Percentiles rank a stretch among this genome's conserved stretches.
These are phyloP conservation scores for Geranium incanum DNA, from an alignment of 441 rosid genomes.

Conservation along the genomic window DNA sequence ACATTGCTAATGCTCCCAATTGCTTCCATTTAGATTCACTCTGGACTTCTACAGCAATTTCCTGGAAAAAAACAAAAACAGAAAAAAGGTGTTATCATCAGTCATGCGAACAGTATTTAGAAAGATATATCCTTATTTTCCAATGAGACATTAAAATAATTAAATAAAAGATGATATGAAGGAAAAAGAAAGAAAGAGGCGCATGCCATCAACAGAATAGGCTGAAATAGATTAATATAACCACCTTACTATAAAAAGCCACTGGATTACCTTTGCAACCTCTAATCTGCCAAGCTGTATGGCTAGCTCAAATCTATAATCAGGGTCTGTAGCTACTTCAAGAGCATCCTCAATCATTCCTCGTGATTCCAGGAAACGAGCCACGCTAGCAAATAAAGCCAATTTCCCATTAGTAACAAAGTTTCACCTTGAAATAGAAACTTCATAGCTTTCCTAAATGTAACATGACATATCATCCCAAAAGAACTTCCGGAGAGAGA, in stretches of 20 bases:
- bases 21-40: constrained; percentile 96
- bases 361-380: constrained; percentile 90
- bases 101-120: neutral
- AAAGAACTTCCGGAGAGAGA: neutral
- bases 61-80: constrained; percentile 37
- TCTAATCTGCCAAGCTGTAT: constrained; percentile 88
- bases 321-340: constrained; percentile 93
- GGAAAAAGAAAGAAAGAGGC: neutral
- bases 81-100: neutral
- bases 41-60: constrained; percentile 71
- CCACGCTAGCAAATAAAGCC: constrained; percentile 57
- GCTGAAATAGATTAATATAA: neutral
- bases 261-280: constrained; percentile 60
- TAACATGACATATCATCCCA: neutral
- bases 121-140: neutral
- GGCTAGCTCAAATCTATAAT: constrained; percentile 90
- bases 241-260: constrained; percentile 1
- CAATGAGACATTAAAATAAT: neutral
- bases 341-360: constrained; percentile 93
- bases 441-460: constrained; percentile 7
- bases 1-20: constrained; percentile 93
- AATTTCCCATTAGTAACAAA: constrained; percentile 16
- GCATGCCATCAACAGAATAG: neutral
- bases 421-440: constrained; percentile 15
- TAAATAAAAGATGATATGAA: neutral